Conservation (phyloP, 225 moss, liverwort and hornwort genomes). For the Asterella californica region DNA sequence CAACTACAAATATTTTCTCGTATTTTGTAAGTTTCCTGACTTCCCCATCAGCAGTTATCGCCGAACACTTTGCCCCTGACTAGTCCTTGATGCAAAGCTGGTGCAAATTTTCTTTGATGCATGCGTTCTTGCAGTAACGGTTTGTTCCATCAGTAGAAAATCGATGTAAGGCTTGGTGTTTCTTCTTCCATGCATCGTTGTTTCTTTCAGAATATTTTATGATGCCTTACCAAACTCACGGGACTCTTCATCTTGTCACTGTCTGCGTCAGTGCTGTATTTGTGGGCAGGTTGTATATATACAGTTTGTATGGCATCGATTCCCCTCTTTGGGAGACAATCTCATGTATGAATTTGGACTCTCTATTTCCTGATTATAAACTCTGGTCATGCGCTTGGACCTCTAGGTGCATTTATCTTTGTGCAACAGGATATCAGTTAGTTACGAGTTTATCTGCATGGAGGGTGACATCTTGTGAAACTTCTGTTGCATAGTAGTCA, state of each 20-base stretch:
- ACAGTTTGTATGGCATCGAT: constrained; percentile 72
- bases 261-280: constrained; percentile 61
- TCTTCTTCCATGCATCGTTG: too few relatives aligned
- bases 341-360: constrained; percentile 38
- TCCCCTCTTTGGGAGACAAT: constrained; percentile 55
- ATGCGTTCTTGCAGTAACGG: not conserved
- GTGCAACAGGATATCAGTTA: not conserved
- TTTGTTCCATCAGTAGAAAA: not conserved
- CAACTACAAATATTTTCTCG: constrained; percentile 79
- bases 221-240: not conserved
- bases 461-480: not conserved
- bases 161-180: not conserved
- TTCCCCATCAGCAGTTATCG: not conserved
- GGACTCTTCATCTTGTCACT: not conserved
- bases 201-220: not conserved
- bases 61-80: not conserved
- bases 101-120: too few relatives aligned
- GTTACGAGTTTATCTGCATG: not conserved
- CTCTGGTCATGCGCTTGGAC: not conserved
- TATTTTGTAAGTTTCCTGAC: constrained; percentile 58
- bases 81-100: not conserved
- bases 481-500: not conserved
- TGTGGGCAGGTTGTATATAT: constrained; percentile 84
- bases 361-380: not conserved
- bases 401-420: not conserved